These are phyloP conservation scores for Cymbopogon flexuosus DNA, from an alignment of 202 grass and related monocot species.

Conservation along the genomic window DNA sequence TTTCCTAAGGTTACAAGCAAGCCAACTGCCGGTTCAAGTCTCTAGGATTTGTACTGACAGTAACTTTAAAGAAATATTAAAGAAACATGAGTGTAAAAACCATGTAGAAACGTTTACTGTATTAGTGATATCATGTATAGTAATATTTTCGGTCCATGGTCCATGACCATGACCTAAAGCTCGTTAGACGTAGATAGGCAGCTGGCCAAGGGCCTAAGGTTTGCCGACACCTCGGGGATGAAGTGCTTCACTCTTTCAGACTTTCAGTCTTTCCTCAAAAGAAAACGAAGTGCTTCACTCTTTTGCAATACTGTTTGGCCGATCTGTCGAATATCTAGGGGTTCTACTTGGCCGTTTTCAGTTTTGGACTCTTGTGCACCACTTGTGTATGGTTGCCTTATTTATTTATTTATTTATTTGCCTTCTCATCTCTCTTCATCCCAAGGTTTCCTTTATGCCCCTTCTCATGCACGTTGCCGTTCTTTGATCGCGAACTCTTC, in stretches of 20 bases:
- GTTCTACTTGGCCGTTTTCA: slow-evolving; percentile 32
- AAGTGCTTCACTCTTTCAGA: not conserved
- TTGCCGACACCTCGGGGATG: not conserved
- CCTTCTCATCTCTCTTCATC: slow-evolving; percentile 33
- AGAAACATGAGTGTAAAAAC: too few relatives aligned
- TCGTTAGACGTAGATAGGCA: not conserved
- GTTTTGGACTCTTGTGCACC: slow-evolving; percentile 22
- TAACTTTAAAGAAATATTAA: too few relatives aligned
- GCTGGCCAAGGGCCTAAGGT: not conserved
- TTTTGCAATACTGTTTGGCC: not conserved
- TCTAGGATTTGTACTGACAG: too few relatives aligned
- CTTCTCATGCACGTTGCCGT: not conserved
- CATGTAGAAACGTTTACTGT: too few relatives aligned
- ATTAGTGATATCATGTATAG: not conserved
- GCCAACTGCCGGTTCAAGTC: too few relatives aligned
- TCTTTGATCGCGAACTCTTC: slow-evolving; percentile 45
- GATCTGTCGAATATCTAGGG: slow-evolving; percentile 20
- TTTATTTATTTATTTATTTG: not conserved
- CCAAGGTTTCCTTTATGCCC: slow-evolving; percentile 13
- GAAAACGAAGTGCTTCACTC: not conserved
- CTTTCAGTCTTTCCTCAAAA: not conserved
- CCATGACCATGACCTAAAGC: not conserved
- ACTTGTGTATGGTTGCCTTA: not conserved
- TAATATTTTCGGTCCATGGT: not conserved
- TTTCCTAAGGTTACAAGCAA: too few relatives aligned